Evolutionary conservation across 345 rosid species (phyloP).

Genomic region (Corchorus olitorius): DNA sequence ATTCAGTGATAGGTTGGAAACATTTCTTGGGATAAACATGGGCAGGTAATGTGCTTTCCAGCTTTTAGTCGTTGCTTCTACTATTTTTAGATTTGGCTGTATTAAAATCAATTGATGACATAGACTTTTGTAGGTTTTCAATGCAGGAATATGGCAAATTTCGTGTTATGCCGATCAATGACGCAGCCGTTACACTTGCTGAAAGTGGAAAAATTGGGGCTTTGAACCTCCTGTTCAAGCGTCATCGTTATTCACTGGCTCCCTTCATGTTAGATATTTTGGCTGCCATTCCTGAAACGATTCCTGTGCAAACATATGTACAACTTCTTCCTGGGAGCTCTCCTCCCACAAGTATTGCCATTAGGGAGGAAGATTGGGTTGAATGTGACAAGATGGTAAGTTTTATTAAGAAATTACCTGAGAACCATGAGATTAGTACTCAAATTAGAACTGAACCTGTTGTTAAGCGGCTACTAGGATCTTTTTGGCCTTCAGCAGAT

Average conservation of each 20-base stretch:
- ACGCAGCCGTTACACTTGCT: constrained; percentile 76
- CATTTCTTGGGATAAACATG: constrained; percentile 95
- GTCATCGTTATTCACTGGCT: constrained; percentile 85
- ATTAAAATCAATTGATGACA: constrained; percentile 41
- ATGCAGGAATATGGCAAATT: constrained; percentile 85
- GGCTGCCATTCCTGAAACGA: constrained; percentile 89
- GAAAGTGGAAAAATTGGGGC: constrained; percentile 97
- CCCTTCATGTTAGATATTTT: constrained; percentile 64
- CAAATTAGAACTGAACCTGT: constrained; percentile 78
- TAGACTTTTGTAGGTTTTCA: constrained; percentile 72
- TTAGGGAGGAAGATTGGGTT: constrained; percentile 98
- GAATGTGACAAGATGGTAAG: constrained; percentile 79
- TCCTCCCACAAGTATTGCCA: constrained; percentile 60
- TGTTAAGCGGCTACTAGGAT: constrained; percentile 55
- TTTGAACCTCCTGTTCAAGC: constrained; percentile 85
- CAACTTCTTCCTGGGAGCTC: constrained; percentile 93
- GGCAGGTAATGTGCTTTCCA: constrained; percentile 70
- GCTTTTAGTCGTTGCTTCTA: not conserved
- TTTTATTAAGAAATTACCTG: constrained; percentile 60
- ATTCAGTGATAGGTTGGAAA: constrained; percentile 84
- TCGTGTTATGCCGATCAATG: constrained; percentile 62
- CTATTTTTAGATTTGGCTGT: not conserved
- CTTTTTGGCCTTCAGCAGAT: constrained; percentile 70
- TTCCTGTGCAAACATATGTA: constrained; percentile 78
- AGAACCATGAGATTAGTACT: constrained; percentile 42